These are phyloP conservation scores for Lactarius akahatsu DNA, from an alignment of 768 basidiomycete genomes.

Conservation along the genomic window DNA sequence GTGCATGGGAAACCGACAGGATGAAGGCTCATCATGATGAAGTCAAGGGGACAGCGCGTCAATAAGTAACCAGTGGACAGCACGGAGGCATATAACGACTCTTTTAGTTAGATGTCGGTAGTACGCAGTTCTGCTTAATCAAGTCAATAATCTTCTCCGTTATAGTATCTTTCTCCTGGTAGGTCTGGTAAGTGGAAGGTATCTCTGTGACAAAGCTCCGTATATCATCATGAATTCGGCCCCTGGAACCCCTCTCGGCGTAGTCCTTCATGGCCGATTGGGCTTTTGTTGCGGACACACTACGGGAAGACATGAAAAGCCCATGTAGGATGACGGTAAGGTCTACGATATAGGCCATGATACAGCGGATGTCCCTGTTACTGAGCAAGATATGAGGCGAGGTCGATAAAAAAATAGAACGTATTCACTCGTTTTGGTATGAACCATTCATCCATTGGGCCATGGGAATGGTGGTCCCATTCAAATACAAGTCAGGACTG, in stretches of 20 bases:
- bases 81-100: background rate
- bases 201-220: background rate
- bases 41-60: background rate
- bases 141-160: conserved; percentile 13
- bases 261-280: background rate
- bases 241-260: background rate
- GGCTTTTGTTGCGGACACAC: background rate
- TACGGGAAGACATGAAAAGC: background rate
- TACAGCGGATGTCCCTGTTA: background rate
- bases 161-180: background rate
- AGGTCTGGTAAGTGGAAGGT: background rate
- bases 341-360: conserved; percentile 22
- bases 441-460: background rate
- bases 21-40: too few species aligned
- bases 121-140: background rate
- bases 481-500: background rate
- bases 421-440: conserved; percentile 4
- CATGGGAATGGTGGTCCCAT: background rate
- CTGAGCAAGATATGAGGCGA: background rate
- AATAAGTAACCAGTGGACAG: background rate
- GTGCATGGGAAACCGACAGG: too few species aligned
- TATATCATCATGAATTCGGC: background rate
- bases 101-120: background rate
- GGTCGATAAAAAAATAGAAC: background rate
- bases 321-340: conserved; percentile 4